Conservation (phyloP, 2,329 filamentous ascomycete genomes). For the Colletotrichum shisoi region DNA sequence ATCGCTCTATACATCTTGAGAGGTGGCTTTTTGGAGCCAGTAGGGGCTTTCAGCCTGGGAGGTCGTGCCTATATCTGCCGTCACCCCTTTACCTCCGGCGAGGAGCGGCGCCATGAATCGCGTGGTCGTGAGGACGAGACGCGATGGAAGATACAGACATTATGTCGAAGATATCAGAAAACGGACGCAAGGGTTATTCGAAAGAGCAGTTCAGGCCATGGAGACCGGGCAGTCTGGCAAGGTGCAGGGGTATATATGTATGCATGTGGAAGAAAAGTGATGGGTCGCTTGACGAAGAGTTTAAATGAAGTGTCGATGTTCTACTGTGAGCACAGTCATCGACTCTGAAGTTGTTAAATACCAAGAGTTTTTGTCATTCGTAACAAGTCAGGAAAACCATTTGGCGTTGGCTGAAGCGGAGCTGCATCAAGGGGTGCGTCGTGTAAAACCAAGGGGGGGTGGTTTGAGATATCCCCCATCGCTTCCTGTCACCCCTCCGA, state of each 20-base stretch:
- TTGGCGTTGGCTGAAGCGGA: not conserved
- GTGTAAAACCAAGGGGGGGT: not conserved
- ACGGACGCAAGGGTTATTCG: not conserved
- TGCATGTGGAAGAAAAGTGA: not conserved
- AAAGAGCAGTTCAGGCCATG: not conserved
- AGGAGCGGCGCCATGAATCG: not conserved
- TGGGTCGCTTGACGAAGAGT: not conserved
- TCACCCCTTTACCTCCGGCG: not conserved
- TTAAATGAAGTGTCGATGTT: not conserved
- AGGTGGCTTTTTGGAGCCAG: not conserved
- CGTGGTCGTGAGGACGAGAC: not conserved
- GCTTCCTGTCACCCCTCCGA: not conserved
- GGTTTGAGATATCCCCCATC: not conserved
- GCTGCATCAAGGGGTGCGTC: not conserved
- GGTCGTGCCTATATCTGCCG: not conserved
- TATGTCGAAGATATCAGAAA: too few relatives aligned
- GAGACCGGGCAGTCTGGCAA: not conserved
- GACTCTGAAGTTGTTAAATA: too few relatives aligned
- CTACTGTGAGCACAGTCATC: too few relatives aligned
- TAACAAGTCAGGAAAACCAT: not conserved
- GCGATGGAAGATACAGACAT: not conserved
- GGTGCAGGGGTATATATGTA: not conserved
- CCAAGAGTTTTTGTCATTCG: too few relatives aligned
- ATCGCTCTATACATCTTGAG: too few relatives aligned
- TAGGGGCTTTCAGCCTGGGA: not conserved